Evolutionary conservation across 2,329 filamentous ascomycete genomes (phyloP).

Genomic region (Chrysoporthe austroafricana): DNA sequence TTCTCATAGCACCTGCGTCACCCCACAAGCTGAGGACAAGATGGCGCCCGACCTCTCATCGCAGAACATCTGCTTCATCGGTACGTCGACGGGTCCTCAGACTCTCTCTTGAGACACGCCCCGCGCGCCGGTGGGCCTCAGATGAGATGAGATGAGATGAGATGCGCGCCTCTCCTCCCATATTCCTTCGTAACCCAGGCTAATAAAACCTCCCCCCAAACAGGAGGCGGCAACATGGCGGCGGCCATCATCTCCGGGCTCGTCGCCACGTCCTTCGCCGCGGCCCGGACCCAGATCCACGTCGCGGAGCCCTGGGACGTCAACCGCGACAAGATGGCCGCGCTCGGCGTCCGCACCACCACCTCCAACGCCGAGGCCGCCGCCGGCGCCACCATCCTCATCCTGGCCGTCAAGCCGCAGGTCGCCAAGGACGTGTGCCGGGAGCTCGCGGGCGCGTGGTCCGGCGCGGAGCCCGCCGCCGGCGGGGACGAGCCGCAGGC

Average conservation of each 20-base stretch:
- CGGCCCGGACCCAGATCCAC: constrained; percentile 44
- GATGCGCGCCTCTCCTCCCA: background rate
- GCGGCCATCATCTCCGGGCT: constrained; percentile 56
- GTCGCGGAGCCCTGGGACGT: constrained; percentile 58
- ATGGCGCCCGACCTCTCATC: constrained; percentile 27
- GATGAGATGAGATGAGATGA: background rate
- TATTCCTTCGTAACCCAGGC: background rate
- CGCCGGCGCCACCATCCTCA: constrained; percentile 48
- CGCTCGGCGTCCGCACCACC: constrained; percentile 50
- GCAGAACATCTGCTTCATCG: constrained; percentile 29
- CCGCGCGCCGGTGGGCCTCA: no score
- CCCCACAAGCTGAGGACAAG: background rate
- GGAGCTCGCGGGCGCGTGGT: constrained; percentile 48
- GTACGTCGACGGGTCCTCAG: constrained; percentile 9
- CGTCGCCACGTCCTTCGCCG: constrained; percentile 46
- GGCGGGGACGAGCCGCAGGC: constrained; percentile 1
- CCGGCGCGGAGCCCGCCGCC: background rate
- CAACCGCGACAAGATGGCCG: constrained; percentile 54
- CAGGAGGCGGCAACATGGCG: constrained; percentile 56
- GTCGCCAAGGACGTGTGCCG: constrained; percentile 51
- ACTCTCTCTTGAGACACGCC: background rate
- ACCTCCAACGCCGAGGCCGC: constrained; percentile 51
- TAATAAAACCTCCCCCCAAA: background rate
- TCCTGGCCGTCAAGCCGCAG: constrained; percentile 57
- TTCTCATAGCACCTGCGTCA: background rate